Evolutionary conservation across 1,139 yeast genomes (phyloP).

Genomic region (Suhomyces kunorum): DNA sequence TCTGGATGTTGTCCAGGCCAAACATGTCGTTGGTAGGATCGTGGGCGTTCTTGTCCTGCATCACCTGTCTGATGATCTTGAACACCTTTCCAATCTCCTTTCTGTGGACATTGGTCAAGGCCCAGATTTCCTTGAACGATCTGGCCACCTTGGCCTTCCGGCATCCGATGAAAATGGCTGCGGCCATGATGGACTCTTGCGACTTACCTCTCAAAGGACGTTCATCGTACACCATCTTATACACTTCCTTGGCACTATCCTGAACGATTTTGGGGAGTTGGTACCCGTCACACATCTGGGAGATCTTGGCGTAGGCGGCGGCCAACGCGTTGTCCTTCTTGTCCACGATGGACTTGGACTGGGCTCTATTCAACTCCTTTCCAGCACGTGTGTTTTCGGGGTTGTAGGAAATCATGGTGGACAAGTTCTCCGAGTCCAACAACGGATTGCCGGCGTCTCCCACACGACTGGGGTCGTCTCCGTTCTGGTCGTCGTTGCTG

Average conservation of each 20-base stretch:
- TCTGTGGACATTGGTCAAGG: slow-evolving; percentile 88
- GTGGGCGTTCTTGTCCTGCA: slow-evolving; percentile 63
- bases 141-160: slow-evolving; percentile 93
- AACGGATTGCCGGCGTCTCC: slow-evolving; percentile 98
- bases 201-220: slow-evolving; percentile 86
- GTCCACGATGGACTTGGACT: slow-evolving; percentile 81
- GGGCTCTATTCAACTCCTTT: slow-evolving; percentile 86
- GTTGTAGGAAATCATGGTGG: slow-evolving; percentile 87
- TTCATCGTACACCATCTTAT: slow-evolving; percentile 88
- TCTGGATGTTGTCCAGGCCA: slow-evolving; percentile 62
- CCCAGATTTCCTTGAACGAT: slow-evolving; percentile 94
- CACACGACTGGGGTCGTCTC: slow-evolving; percentile 98
- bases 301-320: slow-evolving; percentile 85
- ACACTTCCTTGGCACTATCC: slow-evolving; percentile 97
- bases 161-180: slow-evolving; percentile 92
- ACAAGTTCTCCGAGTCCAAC: slow-evolving; percentile 86
- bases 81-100: slow-evolving; percentile 91
- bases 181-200: slow-evolving; percentile 95
- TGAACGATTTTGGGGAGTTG: slow-evolving; percentile 93
- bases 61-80: slow-evolving; percentile 74
- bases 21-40: slow-evolving; percentile 43
- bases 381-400: slow-evolving; percentile 78
- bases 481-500: slow-evolving; percentile 94
- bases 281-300: slow-evolving; percentile 97
- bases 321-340: slow-evolving; percentile 84